A percentile compares a stretch with the other conserved stretches of the same genome.
phyloP scores from a whole-genome alignment of 106 monocot species.

The Ottelia alismoides region DNA sequence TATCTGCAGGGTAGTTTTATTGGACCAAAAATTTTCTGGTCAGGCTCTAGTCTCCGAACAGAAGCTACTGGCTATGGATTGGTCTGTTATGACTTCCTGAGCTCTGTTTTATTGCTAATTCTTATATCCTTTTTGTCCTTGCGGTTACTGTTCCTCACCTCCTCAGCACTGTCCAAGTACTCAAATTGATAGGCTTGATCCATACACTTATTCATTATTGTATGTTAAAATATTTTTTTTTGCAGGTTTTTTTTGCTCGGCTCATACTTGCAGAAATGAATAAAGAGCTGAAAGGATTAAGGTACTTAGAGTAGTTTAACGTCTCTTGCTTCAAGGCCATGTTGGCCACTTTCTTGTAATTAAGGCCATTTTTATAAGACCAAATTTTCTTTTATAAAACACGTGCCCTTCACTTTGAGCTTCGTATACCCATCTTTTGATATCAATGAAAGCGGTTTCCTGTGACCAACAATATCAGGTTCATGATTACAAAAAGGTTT shows the following conservation, averaged over 20 bases:
- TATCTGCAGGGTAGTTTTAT: slow-evolving; percentile 98
- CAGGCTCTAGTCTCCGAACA: slow-evolving; percentile 96
- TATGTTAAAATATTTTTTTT: no score
- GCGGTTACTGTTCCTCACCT: neutral
- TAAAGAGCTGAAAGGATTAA: slow-evolving; percentile 95
- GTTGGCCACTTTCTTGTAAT: no score
- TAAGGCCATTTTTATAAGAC: no score
- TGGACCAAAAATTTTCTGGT: slow-evolving; percentile 98
- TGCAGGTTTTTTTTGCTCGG: slow-evolving; percentile 95
- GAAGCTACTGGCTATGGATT: slow-evolving; percentile 99
- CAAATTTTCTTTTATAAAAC: no score
- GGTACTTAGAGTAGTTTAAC: slow-evolving; percentile 27
- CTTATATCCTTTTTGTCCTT: neutral
- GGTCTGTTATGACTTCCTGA: no score
- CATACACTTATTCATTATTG: neutral
- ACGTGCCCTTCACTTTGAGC: no score
- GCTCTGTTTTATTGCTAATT: slow-evolving; percentile 1
- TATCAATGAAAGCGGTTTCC: no score
- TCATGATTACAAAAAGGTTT: no score
- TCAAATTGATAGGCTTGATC: neutral
- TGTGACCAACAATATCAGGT: no score
- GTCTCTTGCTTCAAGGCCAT: no score
- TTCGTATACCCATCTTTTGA: no score
- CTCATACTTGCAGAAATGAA: slow-evolving; percentile 95
- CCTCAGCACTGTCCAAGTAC: neutral